Base-by-base conservation (phyloP, 2,329 filamentous ascomycete genomes). In the Hypocrella siamensis region DNA sequence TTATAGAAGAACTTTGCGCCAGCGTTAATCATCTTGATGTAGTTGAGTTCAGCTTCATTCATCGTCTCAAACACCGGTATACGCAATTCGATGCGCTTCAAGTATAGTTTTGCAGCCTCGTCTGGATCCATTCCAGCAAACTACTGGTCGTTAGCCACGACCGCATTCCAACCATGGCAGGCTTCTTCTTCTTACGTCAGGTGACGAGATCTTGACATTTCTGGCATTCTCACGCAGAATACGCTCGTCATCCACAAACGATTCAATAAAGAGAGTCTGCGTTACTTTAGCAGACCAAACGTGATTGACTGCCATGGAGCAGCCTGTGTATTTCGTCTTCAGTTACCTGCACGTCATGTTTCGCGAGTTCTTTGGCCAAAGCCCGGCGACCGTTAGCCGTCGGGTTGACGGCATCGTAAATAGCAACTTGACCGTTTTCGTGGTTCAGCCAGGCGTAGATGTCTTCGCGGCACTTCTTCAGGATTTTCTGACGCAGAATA, bases 1-100 rank as follows among this genome's bases (percentile, higher is more conserved):
- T 98, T 98, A 56, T 96, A 88, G 45, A 88, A 79, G 48, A 98
- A 79, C 42, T 84, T 76, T 48, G 88, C 75, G 28, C 90, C 90
- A 6, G 90, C 90, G 44, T 98, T 98, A 52, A 96, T 93, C 88
- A 98, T 94, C 62, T 93, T 94, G 60, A 98, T 88, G 58, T 88
- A 98, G 52, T 96, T 93, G 40, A 98, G 67, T 42, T 96, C 86
- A 19, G 70, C 67, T 53, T 98, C 90, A 46, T 86, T 71, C 85
- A 98, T 96, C 1, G 84, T 93, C 58, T 98, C 86, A 45, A 93
- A 98, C 36, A 88, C 78, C 15, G 90, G 90, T 37, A 98, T 98
- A 43, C 90, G 83, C 44, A 82, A 78, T 40, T 84, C 77, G 48
- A 98, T 96, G 31, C 90, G 77, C 39, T 76, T 72, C 25, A 98